These are phyloP conservation scores for Pseudogymnoascus sp. DNA, from an alignment of 2,329 filamentous ascomycete genomes.

Conservation along the genomic window DNA sequence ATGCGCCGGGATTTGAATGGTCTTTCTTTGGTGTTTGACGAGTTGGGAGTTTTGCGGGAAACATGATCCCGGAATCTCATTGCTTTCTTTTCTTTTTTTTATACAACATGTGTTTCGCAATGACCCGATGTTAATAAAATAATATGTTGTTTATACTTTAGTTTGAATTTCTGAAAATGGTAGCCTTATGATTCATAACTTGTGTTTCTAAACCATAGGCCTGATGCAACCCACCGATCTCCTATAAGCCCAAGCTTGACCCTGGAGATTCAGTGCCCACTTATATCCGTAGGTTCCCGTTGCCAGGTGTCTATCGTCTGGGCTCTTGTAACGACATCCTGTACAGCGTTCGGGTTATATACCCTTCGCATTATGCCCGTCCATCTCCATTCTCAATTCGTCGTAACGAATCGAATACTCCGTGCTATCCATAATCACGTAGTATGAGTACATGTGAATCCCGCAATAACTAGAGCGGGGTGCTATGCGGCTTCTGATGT, in stretches of 20 bases:
- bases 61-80: not conserved
- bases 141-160: slow-evolving; percentile 5
- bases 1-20: slow-evolving; percentile 8
- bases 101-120: slow-evolving; percentile 8
- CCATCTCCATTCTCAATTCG: not conserved
- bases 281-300: not conserved
- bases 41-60: slow-evolving; percentile 10
- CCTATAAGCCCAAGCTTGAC: not conserved
- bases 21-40: slow-evolving; percentile 8
- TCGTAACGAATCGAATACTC: not conserved
- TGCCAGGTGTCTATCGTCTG: not conserved
- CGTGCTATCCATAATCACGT: too few species aligned
- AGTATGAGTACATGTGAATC: not conserved
- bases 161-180: not conserved
- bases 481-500: not conserved
- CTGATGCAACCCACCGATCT: not conserved
- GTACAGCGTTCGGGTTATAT: not conserved
- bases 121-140: slow-evolving; percentile 9
- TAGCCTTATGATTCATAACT: not conserved
- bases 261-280: not conserved
- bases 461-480: not conserved
- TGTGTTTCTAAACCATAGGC: not conserved
- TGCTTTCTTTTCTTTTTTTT: slow-evolving; percentile 5
- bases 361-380: not conserved
- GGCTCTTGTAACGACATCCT: not conserved